Evolutionary conservation across 306 rosid genomes (phyloP).

Genomic region (Morella rubra): DNA sequence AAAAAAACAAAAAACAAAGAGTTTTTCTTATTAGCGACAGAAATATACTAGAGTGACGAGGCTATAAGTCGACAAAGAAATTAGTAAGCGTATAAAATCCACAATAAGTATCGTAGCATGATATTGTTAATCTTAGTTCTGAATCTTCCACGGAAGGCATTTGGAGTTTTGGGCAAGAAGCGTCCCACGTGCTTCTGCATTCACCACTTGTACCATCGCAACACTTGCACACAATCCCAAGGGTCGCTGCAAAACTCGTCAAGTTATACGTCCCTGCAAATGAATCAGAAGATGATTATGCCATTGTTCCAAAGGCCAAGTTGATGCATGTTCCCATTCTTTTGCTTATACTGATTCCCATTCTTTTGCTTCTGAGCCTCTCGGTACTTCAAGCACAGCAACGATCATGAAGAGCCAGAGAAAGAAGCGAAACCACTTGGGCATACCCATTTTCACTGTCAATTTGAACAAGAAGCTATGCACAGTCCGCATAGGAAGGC

Average conservation of each 20-base stretch:
- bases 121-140: neutral
- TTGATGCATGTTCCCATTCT: too few species aligned
- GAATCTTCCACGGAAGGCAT: slow-evolving; percentile 30
- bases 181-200: slow-evolving; percentile 27
- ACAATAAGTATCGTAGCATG: neutral
- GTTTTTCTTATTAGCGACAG: too few species aligned
- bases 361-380: neutral
- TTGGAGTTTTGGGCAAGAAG: slow-evolving; percentile 22
- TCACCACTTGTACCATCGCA: slow-evolving; percentile 25
- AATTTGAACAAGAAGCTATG: neutral
- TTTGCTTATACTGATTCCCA: neutral
- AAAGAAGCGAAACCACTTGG: neutral
- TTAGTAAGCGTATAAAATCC: neutral
- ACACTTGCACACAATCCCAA: slow-evolving; percentile 30
- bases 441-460: neutral
- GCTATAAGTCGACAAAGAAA: neutral
- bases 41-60: too few species aligned
- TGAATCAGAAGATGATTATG: slow-evolving; percentile 23
- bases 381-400: neutral
- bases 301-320: neutral
- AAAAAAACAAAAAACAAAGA: too few species aligned
- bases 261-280: slow-evolving; percentile 25
- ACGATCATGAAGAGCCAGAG: slow-evolving; percentile 5
- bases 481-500: too few species aligned
- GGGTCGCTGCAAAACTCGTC: neutral